A percentile compares a stretch with the other conserved stretches of the same genome.
These are phyloP conservation scores for Cucurbita moschata DNA, from an alignment of 306 rosid genomes.

Conservation along the genomic window DNA sequence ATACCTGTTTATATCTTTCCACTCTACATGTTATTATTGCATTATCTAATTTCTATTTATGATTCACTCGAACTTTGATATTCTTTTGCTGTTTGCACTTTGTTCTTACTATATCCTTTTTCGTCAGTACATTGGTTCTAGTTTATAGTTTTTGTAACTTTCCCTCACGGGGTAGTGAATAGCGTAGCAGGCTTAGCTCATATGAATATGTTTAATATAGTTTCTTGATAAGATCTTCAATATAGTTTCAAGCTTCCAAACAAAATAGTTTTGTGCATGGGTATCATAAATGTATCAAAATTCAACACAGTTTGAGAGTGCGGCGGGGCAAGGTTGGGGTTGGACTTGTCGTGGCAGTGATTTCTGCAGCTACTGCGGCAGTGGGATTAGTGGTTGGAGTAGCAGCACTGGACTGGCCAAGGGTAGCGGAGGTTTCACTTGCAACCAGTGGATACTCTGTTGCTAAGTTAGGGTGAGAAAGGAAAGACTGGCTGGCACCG, in stretches of 20 bases:
- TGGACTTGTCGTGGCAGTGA: neutral
- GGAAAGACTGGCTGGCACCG: neutral
- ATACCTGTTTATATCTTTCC: neutral
- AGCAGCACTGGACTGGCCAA: neutral
- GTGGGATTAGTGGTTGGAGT: neutral
- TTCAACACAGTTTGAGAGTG: neutral
- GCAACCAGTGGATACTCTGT: neutral
- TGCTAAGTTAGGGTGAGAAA: neutral
- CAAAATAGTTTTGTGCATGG: neutral
- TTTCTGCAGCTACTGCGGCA: neutral
- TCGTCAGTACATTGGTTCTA: neutral
- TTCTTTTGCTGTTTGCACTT: neutral
- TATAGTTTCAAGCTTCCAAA: neutral
- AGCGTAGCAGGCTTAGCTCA: neutral
- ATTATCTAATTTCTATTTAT: neutral
- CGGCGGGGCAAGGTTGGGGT: neutral
- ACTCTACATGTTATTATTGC: neutral
- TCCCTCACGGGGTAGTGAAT: neutral
- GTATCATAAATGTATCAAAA: neutral
- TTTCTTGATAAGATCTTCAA: neutral
- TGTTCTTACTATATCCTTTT: neutral
- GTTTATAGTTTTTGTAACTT: neutral
- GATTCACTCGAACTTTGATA: neutral
- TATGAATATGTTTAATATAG: neutral
- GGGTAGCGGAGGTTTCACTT: neutral